Conservation (phyloP, 2,329 filamentous ascomycete species). For the Paecilomyces variotii region DNA sequence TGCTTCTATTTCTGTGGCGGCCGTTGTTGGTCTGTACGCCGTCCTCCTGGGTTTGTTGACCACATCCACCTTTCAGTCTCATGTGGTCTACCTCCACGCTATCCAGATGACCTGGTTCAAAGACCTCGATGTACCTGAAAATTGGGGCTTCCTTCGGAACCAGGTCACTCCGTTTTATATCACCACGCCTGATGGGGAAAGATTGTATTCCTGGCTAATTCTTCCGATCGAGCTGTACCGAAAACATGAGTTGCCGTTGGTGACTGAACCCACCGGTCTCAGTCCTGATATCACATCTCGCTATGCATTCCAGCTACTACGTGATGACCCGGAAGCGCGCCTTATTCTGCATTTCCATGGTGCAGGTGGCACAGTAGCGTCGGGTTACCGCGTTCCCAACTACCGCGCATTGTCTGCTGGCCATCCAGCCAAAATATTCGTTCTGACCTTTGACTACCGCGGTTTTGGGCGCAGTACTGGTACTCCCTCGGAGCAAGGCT, state of each 20-base stretch:
- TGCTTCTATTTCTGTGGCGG: conserved; percentile 14
- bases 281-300: conserved; percentile 27
- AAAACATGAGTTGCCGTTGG: conserved; percentile 33
- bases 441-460: conserved; percentile 54
- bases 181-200: conserved; percentile 32
- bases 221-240: conserved; percentile 41
- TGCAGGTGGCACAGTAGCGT: conserved; percentile 49
- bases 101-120: conserved; percentile 49
- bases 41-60: conserved; percentile 40
- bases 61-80: conserved; percentile 41
- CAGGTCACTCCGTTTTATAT: conserved; percentile 45
- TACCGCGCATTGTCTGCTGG: conserved; percentile 47
- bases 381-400: conserved; percentile 43
- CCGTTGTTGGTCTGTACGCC: conserved; percentile 31
- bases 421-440: conserved; percentile 32
- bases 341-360: conserved; percentile 44
- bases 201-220: conserved; percentile 44
- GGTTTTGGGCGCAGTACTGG: conserved; percentile 51
- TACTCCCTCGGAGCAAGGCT: conserved; percentile 46
- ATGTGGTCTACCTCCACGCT: conserved; percentile 50
- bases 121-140: conserved; percentile 41
- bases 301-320: conserved; percentile 37
- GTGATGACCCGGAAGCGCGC: conserved; percentile 14
- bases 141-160: conserved; percentile 42
- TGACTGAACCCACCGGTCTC: conserved; percentile 30